Evolutionary conservation across 495 filamentous ascomycete genomes (phyloP).

Genomic region (Lophium mytilinum): DNA sequence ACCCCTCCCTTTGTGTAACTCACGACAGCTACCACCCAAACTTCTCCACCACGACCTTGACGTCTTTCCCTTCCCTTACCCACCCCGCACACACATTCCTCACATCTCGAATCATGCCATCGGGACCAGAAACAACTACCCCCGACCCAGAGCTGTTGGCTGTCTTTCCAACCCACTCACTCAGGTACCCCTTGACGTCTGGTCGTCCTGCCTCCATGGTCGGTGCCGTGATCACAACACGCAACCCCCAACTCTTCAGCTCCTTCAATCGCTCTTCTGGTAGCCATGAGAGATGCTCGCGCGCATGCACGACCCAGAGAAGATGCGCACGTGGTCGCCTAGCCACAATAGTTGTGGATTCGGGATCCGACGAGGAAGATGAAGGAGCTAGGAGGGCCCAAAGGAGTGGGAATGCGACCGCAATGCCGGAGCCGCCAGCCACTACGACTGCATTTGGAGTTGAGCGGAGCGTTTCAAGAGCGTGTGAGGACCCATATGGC

Average conservation of each 20-base stretch:
- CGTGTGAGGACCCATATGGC: conserved; percentile 49
- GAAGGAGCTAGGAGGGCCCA: conserved; percentile 28
- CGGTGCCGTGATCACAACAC: conserved; percentile 44
- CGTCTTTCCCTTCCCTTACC: conserved; percentile 26
- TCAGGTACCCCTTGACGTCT: conserved; percentile 36
- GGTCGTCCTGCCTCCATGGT: conserved; percentile 46
- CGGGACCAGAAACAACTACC: conserved; percentile 48
- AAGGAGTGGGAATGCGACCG: conserved; percentile 46
- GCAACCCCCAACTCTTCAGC: conserved; percentile 38
- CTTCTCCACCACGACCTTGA: conserved; percentile 32
- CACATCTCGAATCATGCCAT: conserved; percentile 44
- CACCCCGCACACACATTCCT: conserved; percentile 45
- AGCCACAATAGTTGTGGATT: not conserved
- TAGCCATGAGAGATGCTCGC: conserved; percentile 45
- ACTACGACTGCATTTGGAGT: conserved; percentile 43
- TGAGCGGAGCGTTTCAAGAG: conserved; percentile 36
- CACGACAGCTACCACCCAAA: conserved; percentile 26
- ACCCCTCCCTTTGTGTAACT: not conserved
- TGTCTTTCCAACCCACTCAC: conserved; percentile 30
- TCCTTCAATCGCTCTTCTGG: conserved; percentile 39
- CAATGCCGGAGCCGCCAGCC: conserved; percentile 58
- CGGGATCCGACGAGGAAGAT: not conserved
- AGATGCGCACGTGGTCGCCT: conserved; percentile 36
- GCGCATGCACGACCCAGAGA: conserved; percentile 50
- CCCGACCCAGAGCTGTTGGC: conserved; percentile 30